Evolutionary conservation across 768 basidiomycete genomes (phyloP).

Genomic region (Fibroporia radiculosa): DNA sequence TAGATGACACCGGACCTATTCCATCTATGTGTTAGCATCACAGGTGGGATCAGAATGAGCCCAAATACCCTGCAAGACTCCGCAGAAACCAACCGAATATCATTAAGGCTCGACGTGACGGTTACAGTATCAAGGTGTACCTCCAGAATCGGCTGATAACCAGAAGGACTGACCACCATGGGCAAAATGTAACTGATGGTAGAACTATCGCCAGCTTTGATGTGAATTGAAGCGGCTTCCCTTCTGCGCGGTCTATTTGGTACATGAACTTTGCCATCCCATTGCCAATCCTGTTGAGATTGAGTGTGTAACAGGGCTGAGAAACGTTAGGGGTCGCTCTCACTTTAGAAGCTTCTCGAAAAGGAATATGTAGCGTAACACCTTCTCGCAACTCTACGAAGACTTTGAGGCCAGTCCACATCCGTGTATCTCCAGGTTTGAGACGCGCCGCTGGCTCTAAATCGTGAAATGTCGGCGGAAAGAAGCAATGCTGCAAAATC

Average conservation of each 20-base stretch:
- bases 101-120: slow-evolving; percentile 82
- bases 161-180: slow-evolving; percentile 63
- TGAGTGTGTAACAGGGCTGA: neutral
- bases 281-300: slow-evolving; percentile 75
- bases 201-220: slow-evolving; percentile 73
- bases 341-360: slow-evolving; percentile 87
- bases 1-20: slow-evolving; percentile 61
- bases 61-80: slow-evolving; percentile 67
- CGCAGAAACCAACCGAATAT: slow-evolving; percentile 69
- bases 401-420: slow-evolving; percentile 75
- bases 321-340: neutral
- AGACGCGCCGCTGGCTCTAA: slow-evolving; percentile 46
- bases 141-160: slow-evolving; percentile 76
- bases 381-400: slow-evolving; percentile 76
- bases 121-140: slow-evolving; percentile 75
- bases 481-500: slow-evolving; percentile 75
- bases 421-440: slow-evolving; percentile 71
- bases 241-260: slow-evolving; percentile 46
- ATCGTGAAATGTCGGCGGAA: slow-evolving; percentile 73
- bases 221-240: slow-evolving; percentile 64
- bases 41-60: neutral
- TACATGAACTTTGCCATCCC: slow-evolving; percentile 55
- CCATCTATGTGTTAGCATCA: neutral
- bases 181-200: slow-evolving; percentile 81
- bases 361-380: slow-evolving; percentile 78